Conservation (phyloP, 352 stramenopile species). For the Phytophthora europaea region DNA sequence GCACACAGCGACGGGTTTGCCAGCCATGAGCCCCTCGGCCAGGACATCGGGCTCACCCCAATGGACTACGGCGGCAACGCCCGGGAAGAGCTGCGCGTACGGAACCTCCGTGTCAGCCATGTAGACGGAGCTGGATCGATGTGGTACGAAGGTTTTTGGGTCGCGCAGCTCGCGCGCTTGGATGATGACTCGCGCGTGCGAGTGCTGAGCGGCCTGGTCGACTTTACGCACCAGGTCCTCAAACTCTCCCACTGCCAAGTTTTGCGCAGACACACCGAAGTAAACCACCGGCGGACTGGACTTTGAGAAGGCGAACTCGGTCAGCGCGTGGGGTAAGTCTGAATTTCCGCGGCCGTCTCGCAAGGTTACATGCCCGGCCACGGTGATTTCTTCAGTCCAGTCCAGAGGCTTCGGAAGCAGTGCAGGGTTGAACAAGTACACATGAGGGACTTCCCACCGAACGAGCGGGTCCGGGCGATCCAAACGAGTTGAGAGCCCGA, state of each 20-base stretch:
- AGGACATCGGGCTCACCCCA: constrained; percentile 70
- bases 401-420: constrained; percentile 50
- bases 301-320: constrained; percentile 11
- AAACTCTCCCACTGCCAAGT: constrained; percentile 29
- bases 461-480: constrained; percentile 31
- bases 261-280: constrained; percentile 41
- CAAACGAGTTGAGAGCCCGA: constrained; percentile 37
- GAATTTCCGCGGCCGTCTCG: constrained; percentile 1
- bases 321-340: neutral
- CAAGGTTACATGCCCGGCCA: constrained; percentile 47
- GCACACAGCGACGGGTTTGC: constrained; percentile 87
- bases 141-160: neutral
- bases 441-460: constrained; percentile 50
- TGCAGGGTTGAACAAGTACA: constrained; percentile 50
- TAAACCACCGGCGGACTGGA: constrained; percentile 40
- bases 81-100: constrained; percentile 84
- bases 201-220: constrained; percentile 32
- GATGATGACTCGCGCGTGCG: constrained; percentile 51
- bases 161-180: constrained; percentile 31
- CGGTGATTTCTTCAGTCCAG: constrained; percentile 48
- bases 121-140: constrained; percentile 28
- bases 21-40: constrained; percentile 77
- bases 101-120: constrained; percentile 20
- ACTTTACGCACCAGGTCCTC: constrained; percentile 45
- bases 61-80: constrained; percentile 85